phyloP scores from a whole-genome alignment of 169 alveolate genomes.

The Eimeria tenella region DNA sequence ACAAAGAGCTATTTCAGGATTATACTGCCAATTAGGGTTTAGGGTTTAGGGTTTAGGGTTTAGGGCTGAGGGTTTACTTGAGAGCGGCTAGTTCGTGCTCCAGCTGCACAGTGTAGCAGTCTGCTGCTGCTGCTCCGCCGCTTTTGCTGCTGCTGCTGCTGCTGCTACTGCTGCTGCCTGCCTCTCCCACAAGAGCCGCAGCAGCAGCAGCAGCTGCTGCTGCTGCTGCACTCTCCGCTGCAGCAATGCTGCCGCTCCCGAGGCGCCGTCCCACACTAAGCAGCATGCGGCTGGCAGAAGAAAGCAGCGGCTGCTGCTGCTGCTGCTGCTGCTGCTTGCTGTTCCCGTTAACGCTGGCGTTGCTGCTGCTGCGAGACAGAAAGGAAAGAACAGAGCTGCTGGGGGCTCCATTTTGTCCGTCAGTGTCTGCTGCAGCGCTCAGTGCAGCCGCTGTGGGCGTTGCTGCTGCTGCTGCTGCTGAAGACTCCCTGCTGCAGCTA shows the following conservation, averaged over 20 bases:
- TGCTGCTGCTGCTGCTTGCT: not conserved
- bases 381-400: not conserved
- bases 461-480: constrained; percentile 9
- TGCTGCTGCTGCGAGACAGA: too few species aligned
- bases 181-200: not conserved
- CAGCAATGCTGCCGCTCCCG: too few species aligned
- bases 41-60: too few species aligned
- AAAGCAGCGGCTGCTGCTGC: not conserved
- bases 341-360: too few species aligned
- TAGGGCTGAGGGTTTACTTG: too few species aligned
- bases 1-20: too few species aligned
- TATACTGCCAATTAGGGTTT: too few species aligned
- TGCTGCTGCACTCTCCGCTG: not conserved
- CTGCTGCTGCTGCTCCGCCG: too few species aligned
- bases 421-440: not conserved
- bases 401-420: not conserved
- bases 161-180: not conserved
- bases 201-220: constrained; percentile 1
- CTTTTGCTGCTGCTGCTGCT: not conserved
- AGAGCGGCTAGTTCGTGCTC: too few species aligned
- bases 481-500: not conserved
- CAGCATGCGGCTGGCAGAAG: too few species aligned
- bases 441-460: not conserved
- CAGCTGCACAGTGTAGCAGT: too few species aligned
- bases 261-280: too few species aligned